phyloP scores from a whole-genome alignment of 495 filamentous ascomycete species.

The Daldinia concentrica region DNA sequence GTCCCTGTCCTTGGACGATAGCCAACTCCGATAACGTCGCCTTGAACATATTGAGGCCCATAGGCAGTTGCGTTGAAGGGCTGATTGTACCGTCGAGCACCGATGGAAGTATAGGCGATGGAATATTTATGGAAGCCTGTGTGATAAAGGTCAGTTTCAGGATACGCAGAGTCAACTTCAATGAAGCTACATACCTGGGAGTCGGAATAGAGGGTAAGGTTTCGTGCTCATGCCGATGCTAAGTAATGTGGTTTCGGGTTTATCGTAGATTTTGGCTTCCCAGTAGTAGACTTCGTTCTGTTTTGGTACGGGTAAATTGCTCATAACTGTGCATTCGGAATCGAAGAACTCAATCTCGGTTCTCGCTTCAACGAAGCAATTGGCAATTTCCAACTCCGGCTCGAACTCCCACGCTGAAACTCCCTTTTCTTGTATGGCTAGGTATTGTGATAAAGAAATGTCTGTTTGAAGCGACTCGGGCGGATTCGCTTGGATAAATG shows the following conservation, averaged over 20 bases:
- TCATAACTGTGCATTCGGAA: constrained; percentile 95
- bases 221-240: constrained; percentile 95
- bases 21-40: constrained; percentile 95
- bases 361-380: constrained; percentile 95
- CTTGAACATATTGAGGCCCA: constrained; percentile 84
- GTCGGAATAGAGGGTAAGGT: constrained; percentile 91
- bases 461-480: constrained; percentile 96
- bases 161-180: not conserved
- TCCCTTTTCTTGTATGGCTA: constrained; percentile 98
- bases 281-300: constrained; percentile 99
- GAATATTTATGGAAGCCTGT: constrained; percentile 91
- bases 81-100: constrained; percentile 88
- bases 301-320: constrained; percentile 94
- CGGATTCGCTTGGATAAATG: constrained; percentile 92
- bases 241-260: constrained; percentile 84
- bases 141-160: constrained; percentile 13
- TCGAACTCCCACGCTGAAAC: constrained; percentile 99
- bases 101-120: constrained; percentile 87
- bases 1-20: constrained; percentile 95
- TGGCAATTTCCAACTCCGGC: constrained; percentile 96
- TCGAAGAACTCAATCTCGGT: constrained; percentile 99
- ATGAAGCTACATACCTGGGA: constrained; percentile 75
- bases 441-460: constrained; percentile 95
- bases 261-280: constrained; percentile 98
- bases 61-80: constrained; percentile 83